Evolutionary conservation across 441 rosid species (phyloP).

Genomic region (Codiaeum variegatum): DNA sequence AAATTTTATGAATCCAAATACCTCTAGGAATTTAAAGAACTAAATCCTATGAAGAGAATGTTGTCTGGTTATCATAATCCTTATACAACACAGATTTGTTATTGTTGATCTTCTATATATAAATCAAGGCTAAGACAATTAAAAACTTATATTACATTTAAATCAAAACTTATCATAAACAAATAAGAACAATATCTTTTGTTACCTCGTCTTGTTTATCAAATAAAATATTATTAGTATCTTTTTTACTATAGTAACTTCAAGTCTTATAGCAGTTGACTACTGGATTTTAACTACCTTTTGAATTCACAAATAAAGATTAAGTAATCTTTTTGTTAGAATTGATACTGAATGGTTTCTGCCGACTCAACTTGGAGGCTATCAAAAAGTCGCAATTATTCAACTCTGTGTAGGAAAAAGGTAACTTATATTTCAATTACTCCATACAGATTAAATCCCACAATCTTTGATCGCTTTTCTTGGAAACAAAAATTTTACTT

Average conservation of each 20-base stretch:
- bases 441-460: slow-evolving; percentile 3
- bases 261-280: not conserved
- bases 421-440: slow-evolving; percentile 18
- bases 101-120: no score
- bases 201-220: not conserved
- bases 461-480: not conserved
- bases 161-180: not conserved
- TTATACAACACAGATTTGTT: no score
- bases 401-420: slow-evolving; percentile 14
- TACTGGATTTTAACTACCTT: not conserved
- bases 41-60: no score
- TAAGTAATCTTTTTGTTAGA: slow-evolving; percentile 15
- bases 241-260: not conserved
- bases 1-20: no score
- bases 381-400: slow-evolving; percentile 15
- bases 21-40: no score
- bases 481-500: not conserved
- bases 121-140: no score
- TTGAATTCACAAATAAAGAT: no score
- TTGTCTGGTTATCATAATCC: no score
- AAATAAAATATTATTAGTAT: not conserved
- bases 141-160: no score
- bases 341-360: slow-evolving; percentile 17
- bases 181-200: not conserved
- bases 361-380: not conserved